Evolutionary conservation across 2,329 filamentous ascomycete species (phyloP).

Genomic region (Ascochyta rabiei): DNA sequence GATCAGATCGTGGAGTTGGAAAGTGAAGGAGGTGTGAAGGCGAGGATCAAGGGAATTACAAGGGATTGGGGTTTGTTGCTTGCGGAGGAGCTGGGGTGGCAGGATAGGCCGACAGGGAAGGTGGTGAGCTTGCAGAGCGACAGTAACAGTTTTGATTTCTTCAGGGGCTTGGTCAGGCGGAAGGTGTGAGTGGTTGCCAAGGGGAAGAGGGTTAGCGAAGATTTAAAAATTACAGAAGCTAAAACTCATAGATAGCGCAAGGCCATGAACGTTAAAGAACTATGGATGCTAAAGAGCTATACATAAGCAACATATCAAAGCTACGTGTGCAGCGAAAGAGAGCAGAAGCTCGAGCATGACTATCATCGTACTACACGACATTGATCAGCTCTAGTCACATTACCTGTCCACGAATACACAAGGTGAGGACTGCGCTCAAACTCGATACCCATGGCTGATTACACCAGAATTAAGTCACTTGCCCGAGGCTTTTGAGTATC

Average conservation of each 20-base stretch:
- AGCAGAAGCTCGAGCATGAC: neutral
- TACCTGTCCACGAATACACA: neutral
- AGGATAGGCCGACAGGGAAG: slow-evolving; percentile 76
- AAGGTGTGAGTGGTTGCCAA: slow-evolving; percentile 63
- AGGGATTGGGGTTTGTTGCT: slow-evolving; percentile 87
- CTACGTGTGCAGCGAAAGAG: no score
- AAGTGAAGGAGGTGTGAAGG: slow-evolving; percentile 74
- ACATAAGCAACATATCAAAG: no score
- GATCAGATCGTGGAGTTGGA: slow-evolving; percentile 75
- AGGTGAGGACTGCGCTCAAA: neutral
- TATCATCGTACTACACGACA: neutral
- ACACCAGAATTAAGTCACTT: neutral
- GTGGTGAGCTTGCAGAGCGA: slow-evolving; percentile 89
- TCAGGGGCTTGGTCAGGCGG: slow-evolving; percentile 81
- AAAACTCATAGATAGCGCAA: no score
- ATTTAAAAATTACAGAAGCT: no score
- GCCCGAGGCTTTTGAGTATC: neutral
- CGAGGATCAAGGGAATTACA: slow-evolving; percentile 84
- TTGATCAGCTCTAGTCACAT: neutral
- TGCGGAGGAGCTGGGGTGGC: slow-evolving; percentile 79
- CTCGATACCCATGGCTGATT: neutral
- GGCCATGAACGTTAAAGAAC: no score
- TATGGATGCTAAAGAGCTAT: no score
- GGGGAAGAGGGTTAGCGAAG: neutral
- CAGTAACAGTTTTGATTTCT: slow-evolving; percentile 98